Conservation (phyloP, 1,284 basidiomycete genomes). For the Cutaneotrichosporon cyanovorans region DNA sequence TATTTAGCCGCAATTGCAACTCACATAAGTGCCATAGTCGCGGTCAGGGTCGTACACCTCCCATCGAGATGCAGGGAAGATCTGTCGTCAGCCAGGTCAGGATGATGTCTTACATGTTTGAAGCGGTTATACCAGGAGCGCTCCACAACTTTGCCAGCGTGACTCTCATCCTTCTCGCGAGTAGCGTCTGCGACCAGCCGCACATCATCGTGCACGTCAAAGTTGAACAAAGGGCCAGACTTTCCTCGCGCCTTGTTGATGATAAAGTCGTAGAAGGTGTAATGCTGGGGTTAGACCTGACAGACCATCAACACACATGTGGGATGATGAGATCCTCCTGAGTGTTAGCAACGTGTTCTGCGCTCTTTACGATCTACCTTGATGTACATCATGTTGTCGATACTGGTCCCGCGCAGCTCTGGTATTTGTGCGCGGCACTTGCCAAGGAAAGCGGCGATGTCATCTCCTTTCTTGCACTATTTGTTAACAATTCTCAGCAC, state of each 20-base stretch:
- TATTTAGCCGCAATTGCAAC: background rate
- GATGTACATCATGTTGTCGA: slow-evolving; percentile 97
- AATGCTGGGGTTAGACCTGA: slow-evolving; percentile 56
- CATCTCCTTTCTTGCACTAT: slow-evolving; percentile 97
- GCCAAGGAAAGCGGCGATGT: slow-evolving; percentile 78
- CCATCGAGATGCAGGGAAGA: slow-evolving; percentile 92
- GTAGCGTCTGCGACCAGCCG: slow-evolving; percentile 91
- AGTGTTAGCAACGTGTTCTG: background rate
- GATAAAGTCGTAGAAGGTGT: slow-evolving; percentile 98
- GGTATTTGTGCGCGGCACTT: slow-evolving; percentile 89
- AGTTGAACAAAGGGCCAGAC: slow-evolving; percentile 95
- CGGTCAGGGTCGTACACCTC: slow-evolving; percentile 92
- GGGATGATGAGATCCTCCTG: slow-evolving; percentile 94
- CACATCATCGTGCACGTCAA: slow-evolving; percentile 98
- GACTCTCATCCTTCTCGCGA: slow-evolving; percentile 95
- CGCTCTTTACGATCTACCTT: slow-evolving; percentile 54
- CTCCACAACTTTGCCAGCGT: slow-evolving; percentile 97
- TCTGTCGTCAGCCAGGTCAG: slow-evolving; percentile 47
- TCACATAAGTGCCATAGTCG: slow-evolving; percentile 70
- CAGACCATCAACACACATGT: slow-evolving; percentile 54
- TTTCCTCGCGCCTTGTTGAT: slow-evolving; percentile 97
- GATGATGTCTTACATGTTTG: slow-evolving; percentile 53
- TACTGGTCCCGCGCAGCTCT: slow-evolving; percentile 78
- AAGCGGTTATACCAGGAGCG: slow-evolving; percentile 91
- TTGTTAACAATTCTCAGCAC: background rate